phyloP scores from a whole-genome alignment of 805 yeast species.

The Saturnispora diversa region DNA sequence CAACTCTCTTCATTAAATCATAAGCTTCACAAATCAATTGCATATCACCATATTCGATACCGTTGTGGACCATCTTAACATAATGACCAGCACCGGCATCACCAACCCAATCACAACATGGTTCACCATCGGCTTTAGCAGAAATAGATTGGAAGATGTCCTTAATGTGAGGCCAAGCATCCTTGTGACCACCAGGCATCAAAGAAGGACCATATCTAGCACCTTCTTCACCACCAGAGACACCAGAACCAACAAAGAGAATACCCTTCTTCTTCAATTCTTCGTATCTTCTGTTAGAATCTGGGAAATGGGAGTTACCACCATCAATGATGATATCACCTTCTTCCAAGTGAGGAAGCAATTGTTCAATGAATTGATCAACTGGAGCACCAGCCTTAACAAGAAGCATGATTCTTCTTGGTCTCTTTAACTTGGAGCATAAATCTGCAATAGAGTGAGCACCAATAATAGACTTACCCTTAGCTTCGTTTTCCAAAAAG shows the following conservation, averaged over 20 bases:
- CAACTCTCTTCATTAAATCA: conserved; percentile 90
- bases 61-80: conserved; percentile 99
- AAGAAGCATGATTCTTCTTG: conserved; percentile 88
- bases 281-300: conserved; percentile 91
- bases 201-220: conserved; percentile 98
- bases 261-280: conserved; percentile 84
- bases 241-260: conserved; percentile 96
- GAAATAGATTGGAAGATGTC: conserved; percentile 91
- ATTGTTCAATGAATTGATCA: conserved; percentile 80
- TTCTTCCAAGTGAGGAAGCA: conserved; percentile 84
- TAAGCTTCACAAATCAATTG: conserved; percentile 97
- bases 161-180: conserved; percentile 98
- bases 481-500: conserved; percentile 89
- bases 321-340: conserved; percentile 99
- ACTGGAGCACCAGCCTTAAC: conserved; percentile 97
- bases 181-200: conserved; percentile 98
- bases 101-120: conserved; percentile 99
- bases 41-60: conserved; percentile 99
- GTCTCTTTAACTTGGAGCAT: conserved; percentile 83
- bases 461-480: conserved; percentile 93
- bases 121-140: conserved; percentile 96
- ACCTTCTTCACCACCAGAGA: conserved; percentile 99
- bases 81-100: conserved; percentile 98
- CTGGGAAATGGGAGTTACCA: conserved; percentile 99
- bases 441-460: conserved; percentile 90